Evolutionary conservation across 2,329 filamentous ascomycete genomes (phyloP).

Genomic region (Trichoderma sp.): DNA sequence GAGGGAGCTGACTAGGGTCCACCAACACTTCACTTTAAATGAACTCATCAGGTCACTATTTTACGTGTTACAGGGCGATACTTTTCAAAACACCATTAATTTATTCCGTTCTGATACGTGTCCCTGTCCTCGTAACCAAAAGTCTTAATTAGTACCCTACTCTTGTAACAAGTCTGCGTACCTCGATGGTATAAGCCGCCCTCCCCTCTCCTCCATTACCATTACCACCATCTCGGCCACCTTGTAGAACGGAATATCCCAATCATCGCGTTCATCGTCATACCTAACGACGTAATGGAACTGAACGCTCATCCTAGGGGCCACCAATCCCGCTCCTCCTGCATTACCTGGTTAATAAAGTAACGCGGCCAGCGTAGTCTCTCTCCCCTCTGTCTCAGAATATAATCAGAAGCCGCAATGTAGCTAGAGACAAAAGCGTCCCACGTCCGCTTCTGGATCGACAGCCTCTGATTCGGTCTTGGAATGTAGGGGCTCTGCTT

Average conservation of each 20-base stretch:
- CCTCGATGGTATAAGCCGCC: neutral
- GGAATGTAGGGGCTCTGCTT: constrained; percentile 26
- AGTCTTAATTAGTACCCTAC: neutral
- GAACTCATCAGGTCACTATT: neutral
- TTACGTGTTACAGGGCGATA: neutral
- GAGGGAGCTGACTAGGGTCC: neutral
- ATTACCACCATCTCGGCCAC: neutral
- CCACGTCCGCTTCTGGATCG: constrained; percentile 17
- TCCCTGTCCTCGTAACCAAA: neutral
- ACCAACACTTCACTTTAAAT: neutral
- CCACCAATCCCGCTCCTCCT: neutral
- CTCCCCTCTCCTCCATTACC: neutral
- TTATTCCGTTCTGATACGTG: neutral
- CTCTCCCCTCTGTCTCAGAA: neutral
- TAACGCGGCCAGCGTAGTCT: neutral
- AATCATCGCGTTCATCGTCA: neutral
- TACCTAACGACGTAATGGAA: neutral
- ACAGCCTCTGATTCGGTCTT: constrained; percentile 1
- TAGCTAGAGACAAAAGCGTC: constrained; percentile 19
- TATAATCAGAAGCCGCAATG: neutral
- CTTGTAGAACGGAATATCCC: neutral
- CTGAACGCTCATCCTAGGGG: neutral
- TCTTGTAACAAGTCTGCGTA: neutral
- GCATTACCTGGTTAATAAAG: neutral
- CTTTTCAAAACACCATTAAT: neutral